Base-by-base conservation (phyloP, 2,329 filamentous ascomycete genomes). In the Beauveria varroae region DNA sequence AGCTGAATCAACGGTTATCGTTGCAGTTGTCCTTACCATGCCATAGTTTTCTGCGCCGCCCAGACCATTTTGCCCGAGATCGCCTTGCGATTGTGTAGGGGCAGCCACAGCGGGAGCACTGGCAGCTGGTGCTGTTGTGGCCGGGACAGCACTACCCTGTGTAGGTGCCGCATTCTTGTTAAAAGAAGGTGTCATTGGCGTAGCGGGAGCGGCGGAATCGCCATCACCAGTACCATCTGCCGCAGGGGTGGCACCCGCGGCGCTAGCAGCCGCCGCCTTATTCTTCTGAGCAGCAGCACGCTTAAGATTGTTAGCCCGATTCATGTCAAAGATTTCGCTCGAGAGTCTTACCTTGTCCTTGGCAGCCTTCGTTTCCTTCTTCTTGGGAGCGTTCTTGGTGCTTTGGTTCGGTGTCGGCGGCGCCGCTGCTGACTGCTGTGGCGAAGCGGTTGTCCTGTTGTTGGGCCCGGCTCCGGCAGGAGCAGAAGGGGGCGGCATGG, bases 321-420 rank as follows among this genome's bases (percentile, higher is more conserved):
- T 3, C 7, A n/a, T 12, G 10, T 10, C 22, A 12, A 12, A 22
- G 14, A 16, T 4, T 10, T n/a, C 14, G 6, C 12, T 24, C 3
- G 18, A 12, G 34, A 28, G 16, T 26, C 78, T 76, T 82, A 90
- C 88, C 86, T 91, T 90, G 62, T 76, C 79, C 73, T 87, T 89
- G 5, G 83, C 78, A 63, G 78, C 81, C 74, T 87, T 88, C 5
- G 76, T 77, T 37, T 86, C 85, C 78, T 91, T 90, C 82, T 93
- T 93, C 74, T 91, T 92, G 1, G 89, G 88, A 40, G 84, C 86
- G 4, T 87, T 75, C 78, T 93, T 93, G 70, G 86, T 87, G 1
- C 79, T 73, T 70, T 91, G 88, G 57, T 85, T 86, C 1, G 90
- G 90, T 4, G 90, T 95, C 1, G 90, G 90, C 1, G 90, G 90